Base-by-base conservation (phyloP, 83 land plant genomes). In the Picea mariana region DNA sequence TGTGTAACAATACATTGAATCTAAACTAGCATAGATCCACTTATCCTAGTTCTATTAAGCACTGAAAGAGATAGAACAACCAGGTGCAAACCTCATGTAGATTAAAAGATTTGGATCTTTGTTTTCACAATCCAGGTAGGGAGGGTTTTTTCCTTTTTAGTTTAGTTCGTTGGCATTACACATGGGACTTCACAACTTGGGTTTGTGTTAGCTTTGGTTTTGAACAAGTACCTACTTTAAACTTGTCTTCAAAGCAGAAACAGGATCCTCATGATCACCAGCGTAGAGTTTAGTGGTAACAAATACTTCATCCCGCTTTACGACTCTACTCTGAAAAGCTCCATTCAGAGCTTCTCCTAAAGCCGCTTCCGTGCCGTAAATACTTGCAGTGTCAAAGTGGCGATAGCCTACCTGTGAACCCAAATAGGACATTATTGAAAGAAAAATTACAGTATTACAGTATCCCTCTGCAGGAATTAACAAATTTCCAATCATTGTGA, bases 331-430 rank as follows among this genome's bases (percentile, higher is more conserved):
- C 9, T 27, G 78, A 40, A 91, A 79, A 9, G 93, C 95, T 62
- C 84, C 88, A 2, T 20, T 66, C 4, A 93, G 80, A 66, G 89
- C 90, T 40, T 81, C 76, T 0, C 95, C 95, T 18, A 93, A 69
- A 0, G 85, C 78, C 40, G 88, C 15, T 76, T 93, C 95, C 12
- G 90, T 80, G 1, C 64, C 77, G 75, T 92, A 92, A 17, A 38
- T 6, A 17, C 62, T 8, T 27, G 95, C 93, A 5, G 91, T 87
- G 79, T 93, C 95, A 44, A 93, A 87, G 63, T 89, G 93, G 55
- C 93, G 79, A 82, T 89, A 93, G 2, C 95, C 95, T 4, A 60
- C 79, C 79, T 77, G 64, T 15, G 38, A 47, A 58, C 34, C 62
- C 40, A 58, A 77, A 65, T 15, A 24, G 3, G 58, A 15, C 58